Base-by-base conservation (phyloP, 176 grass and related monocot genomes). In the Dactylis glomerata region DNA sequence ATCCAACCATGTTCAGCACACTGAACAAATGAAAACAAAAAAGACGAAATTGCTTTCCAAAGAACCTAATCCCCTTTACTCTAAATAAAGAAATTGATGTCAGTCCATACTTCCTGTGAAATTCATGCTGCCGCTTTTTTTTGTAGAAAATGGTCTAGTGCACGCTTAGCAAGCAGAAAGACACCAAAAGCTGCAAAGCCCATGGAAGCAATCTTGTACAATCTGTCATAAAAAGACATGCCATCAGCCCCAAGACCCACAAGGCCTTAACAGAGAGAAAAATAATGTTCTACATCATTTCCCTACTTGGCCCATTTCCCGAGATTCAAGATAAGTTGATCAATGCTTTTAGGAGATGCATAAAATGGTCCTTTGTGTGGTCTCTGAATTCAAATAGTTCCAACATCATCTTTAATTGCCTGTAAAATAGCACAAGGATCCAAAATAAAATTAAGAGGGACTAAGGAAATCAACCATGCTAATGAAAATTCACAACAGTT, bases 351-450 rank as follows among this genome's bases (percentile, higher is more conserved):
- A 10, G 89, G 93, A 3, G 93, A 96, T 54, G 89, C 89, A 81
- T 98, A 96, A 92, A 98, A 96, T 71, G 96, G 93, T 52, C 96
- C 96, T 90, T 95, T 98, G 68, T 98, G 91, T 1, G 96, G 96
- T 46, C 88, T 61, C 28, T 98, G 93, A 59, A 98, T 98, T 85
- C 89, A 80, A 68, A 98, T 74, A 84, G 92, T 92, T 85, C 96
- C 93, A 92, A 92, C 82, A 84, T 98, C 96, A 89, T 98, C 96
- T 94, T 96, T 95, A 81, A 95, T 89, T 45, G 93, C 96, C 96
- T 98, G 73, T 83, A 58, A 86, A 61, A 87, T 19, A 86, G 7
- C 67, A 87, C 19, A 79, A 75, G 31, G 76, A 88, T 44, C 26
- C 14, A 68, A 12, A 78, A 83, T 11, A 82, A 67, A 49, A 87